phyloP scores from a whole-genome alignment of 805 yeast genomes.

The Ascoidea asiatica region DNA sequence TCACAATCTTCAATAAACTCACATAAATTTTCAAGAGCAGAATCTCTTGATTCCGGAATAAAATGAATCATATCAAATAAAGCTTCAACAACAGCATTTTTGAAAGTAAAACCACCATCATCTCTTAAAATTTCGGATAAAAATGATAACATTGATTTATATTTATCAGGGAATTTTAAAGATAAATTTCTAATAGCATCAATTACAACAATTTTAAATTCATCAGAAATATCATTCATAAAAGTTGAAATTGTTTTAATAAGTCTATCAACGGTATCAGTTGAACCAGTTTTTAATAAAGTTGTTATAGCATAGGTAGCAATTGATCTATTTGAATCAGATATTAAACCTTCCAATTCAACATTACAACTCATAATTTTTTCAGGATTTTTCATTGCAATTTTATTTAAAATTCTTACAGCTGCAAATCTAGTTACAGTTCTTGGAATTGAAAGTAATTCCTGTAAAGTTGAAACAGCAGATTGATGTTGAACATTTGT shows the following conservation, averaged over 20 bases:
- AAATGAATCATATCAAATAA: conserved; percentile 82
- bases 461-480: conserved; percentile 64
- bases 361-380: conserved; percentile 59
- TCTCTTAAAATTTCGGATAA: conserved; percentile 75
- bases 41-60: conserved; percentile 70
- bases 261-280: conserved; percentile 77
- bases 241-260: conserved; percentile 77
- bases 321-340: conserved; percentile 80
- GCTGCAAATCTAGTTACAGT: conserved; percentile 88
- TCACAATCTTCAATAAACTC: conserved; percentile 98
- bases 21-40: conserved; percentile 78
- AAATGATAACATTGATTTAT: conserved; percentile 68
- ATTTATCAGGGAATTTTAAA: conserved; percentile 84
- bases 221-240: conserved; percentile 91
- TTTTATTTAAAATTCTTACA: conserved; percentile 73
- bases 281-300: conserved; percentile 85
- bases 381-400: conserved; percentile 73
- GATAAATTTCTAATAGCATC: conserved; percentile 92
- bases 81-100: conserved; percentile 83
- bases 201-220: conserved; percentile 85
- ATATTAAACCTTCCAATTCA: conserved; percentile 77
- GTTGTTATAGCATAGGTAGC: conserved; percentile 97
- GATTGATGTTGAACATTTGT: conserved; percentile 51
- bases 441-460: conserved; percentile 74
- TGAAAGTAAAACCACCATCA: conserved; percentile 81